A percentile compares a stretch with the other conserved stretches of the same genome.
phyloP scores from a whole-genome alignment of 2,329 filamentous ascomycete species.

The Scortechinia acanthostroma region DNA sequence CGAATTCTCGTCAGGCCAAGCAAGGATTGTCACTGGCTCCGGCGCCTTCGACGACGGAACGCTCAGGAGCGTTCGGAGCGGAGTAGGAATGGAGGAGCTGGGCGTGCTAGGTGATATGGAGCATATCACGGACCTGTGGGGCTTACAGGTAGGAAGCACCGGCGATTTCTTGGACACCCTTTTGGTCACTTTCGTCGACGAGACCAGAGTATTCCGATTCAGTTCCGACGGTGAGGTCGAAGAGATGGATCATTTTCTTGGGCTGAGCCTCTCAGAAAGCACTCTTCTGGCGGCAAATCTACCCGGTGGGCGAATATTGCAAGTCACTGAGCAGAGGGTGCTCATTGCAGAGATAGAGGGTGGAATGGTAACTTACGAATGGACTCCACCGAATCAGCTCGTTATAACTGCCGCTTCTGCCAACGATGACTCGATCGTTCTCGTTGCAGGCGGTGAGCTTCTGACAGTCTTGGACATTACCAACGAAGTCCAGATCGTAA shows the following conservation, averaged over 20 bases:
- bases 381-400: slow-evolving; percentile 39
- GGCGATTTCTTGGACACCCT: slow-evolving; percentile 51
- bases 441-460: slow-evolving; percentile 71
- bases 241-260: slow-evolving; percentile 72
- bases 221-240: slow-evolving; percentile 71
- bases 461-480: slow-evolving; percentile 63
- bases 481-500: slow-evolving; percentile 45
- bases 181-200: slow-evolving; percentile 72
- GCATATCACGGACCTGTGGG: slow-evolving; percentile 68
- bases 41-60: slow-evolving; percentile 85
- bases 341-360: slow-evolving; percentile 54
- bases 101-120: slow-evolving; percentile 76
- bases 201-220: slow-evolving; percentile 79
- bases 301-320: slow-evolving; percentile 56
- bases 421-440: slow-evolving; percentile 61
- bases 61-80: slow-evolving; percentile 82
- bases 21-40: slow-evolving; percentile 84
- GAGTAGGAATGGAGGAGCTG: slow-evolving; percentile 82
- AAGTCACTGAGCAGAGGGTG: slow-evolving; percentile 64
- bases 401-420: slow-evolving; percentile 73
- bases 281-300: slow-evolving; percentile 70
- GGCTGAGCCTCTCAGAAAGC: slow-evolving; percentile 59
- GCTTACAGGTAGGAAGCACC: slow-evolving; percentile 43
- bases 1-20: slow-evolving; percentile 90
- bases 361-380: slow-evolving; percentile 45